phyloP scores from a whole-genome alignment of 305 asterid species.

The Fraxinus sp. region DNA sequence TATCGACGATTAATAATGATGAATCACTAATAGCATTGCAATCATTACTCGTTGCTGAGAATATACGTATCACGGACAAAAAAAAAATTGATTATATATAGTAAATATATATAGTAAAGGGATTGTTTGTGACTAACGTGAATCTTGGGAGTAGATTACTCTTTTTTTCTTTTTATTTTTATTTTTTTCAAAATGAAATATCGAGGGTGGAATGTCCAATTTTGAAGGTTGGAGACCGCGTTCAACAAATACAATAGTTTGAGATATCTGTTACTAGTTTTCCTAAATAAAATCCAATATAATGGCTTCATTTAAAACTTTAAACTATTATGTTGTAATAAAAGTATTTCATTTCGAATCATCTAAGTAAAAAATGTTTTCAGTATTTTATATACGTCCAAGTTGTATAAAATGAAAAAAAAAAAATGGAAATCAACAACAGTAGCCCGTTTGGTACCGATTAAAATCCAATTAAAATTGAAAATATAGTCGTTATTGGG shows the following conservation, averaged over 20 bases:
- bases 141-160: constrained; percentile 19
- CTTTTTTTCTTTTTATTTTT: no score
- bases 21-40: neutral
- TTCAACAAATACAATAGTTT: neutral
- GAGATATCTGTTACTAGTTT: neutral
- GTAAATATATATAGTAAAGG: no score
- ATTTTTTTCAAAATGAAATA: neutral
- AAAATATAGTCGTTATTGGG: no score
- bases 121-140: neutral
- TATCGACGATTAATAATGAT: neutral
- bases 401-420: neutral
- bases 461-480: no score
- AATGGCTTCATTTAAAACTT: neutral
- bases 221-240: neutral
- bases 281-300: no score
- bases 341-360: neutral
- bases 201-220: neutral
- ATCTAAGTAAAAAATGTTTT: neutral
- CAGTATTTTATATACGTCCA: neutral
- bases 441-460: neutral
- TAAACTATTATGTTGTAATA: no score
- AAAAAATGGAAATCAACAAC: neutral
- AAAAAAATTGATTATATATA: no score
- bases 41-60: neutral
- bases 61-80: neutral